Evolutionary conservation across 305 asterid species (phyloP), one percentile per base, ranked within the genome.

Genomic region (Fraxinus sp.): DNA sequence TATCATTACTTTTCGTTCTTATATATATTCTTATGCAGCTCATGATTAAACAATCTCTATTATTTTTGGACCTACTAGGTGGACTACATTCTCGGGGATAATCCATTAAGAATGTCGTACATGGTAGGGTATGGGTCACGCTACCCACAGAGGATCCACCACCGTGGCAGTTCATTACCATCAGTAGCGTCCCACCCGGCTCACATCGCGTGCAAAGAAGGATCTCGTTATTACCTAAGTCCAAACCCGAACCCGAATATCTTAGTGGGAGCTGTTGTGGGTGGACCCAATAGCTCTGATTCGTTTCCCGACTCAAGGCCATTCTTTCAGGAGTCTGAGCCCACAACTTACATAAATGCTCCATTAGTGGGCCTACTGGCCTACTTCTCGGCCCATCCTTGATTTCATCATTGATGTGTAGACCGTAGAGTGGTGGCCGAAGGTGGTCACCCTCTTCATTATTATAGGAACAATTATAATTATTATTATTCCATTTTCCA

Each of bases 51-150:
- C 44, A 30, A 5, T 35, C 7, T 33, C 13, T 22, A 22, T 35
- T 14, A 37, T 14, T 28, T n/a, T 4, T 84, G 78, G 85, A 81
- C 70, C 78, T 59, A 57, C 11, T 78, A 94, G 98, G 98, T 94
- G 90, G 97, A 94, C 87, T 94, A 94, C 87, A 93, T 94, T 71
- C 93, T 94, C 3, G 97, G 98, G 30, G 97, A 93, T 28, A 94
- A 94, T 88, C 98, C 98, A 14, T 18, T 92, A 85, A 66, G 95
- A 88, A 93, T 92, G 91, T 94, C 98, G 24, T 94, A 93, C 90
- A 93, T 94, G 98, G 98, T 94, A 74, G 98, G 98, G 55, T 94
- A 92, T 22, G 97, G 98, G 2, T 52, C 88, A 24, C 95, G 66
- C 39, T 94, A 88, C 77, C 98, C 98, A 0, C 85, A 77, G 76